Conservation (phyloP, 345 rosid species). For the Crucihimalaya himalaica region DNA sequence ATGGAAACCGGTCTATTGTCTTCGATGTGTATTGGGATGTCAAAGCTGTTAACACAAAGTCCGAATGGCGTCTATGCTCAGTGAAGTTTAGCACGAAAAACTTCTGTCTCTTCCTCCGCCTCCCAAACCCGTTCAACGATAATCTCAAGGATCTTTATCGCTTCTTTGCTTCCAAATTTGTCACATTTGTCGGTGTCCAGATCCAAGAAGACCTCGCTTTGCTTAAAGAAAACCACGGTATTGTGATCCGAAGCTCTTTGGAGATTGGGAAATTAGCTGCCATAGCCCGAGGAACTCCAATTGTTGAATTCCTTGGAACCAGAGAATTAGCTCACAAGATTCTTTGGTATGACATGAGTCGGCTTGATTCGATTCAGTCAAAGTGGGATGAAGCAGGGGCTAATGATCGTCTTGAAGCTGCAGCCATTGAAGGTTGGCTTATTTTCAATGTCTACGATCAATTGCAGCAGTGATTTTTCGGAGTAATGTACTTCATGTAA, state of each 20-base stretch:
- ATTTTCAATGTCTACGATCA: conserved; percentile 40
- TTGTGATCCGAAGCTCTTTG: conserved; percentile 38
- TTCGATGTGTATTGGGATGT: conserved; percentile 41
- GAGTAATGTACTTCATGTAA: neutral
- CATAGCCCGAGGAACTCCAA: conserved; percentile 25
- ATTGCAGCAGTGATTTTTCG: conserved; percentile 24
- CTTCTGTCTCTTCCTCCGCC: conserved; percentile 38
- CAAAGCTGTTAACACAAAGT: neutral
- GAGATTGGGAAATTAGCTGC: conserved; percentile 43
- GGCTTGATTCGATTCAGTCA: conserved; percentile 38
- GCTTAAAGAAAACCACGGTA: conserved; percentile 38
- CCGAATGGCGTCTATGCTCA: conserved; percentile 36
- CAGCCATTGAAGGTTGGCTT: conserved; percentile 46
- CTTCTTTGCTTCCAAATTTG: conserved; percentile 42
- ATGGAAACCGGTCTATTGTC: conserved; percentile 35
- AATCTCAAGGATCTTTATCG: conserved; percentile 42
- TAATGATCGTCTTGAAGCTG: conserved; percentile 45
- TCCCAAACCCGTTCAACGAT: conserved; percentile 19
- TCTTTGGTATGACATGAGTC: conserved; percentile 41
- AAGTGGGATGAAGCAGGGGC: conserved; percentile 37
- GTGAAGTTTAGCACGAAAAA: conserved; percentile 41
- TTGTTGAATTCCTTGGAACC: conserved; percentile 40
- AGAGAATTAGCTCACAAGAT: conserved; percentile 42
- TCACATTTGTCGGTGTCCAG: conserved; percentile 38
- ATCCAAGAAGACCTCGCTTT: conserved; percentile 32